Evolutionary conservation across 352 stramenopile genomes (phyloP), one percentile per base, ranked within the genome.

Genomic region (Pythium volutum): DNA sequence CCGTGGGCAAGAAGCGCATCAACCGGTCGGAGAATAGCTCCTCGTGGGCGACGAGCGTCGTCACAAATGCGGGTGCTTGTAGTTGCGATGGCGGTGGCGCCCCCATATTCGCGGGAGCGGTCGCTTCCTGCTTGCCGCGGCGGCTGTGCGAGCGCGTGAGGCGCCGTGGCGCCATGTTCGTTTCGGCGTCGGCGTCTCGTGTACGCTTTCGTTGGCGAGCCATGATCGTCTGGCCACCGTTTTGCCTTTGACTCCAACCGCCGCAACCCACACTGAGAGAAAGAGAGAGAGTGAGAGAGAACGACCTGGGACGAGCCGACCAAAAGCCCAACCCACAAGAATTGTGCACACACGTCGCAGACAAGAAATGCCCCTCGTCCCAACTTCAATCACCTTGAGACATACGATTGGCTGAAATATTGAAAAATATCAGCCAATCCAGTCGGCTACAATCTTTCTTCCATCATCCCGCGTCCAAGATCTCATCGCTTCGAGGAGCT

Each of bases 1-100:
- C 45, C 0, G 52, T 23, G 2, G 15, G 8, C 2, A 71, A 46
- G 27, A 53, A 39, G 4, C 15, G 26, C 26, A 53, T 12, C 46
- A 53, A 18, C 18, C 15, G 46, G 16, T 53, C 46, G 26, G 27
- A 23, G 26, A 53, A 53, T 11, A 53, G 26, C 46, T 53, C 46
- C 7, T 53, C 46, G 27, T 53, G 46, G 15, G 16, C 46, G 27
- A 53, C 25, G 6, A 53, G 27, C 6, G 46, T 38, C 15, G 26
- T 7, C 25, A 53, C 46, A 39, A 53, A 53, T 48, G 18, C 4
- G 10, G 2, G 42, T 4, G 42, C 20, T 15, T 0, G n/a, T 45
- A 6, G 15, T n/a, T 10, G 15, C n/a, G n/a, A n/a, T 15, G 38
- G 15, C 27, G 42, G 7, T 18, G 20, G 9, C 18, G 22, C n/a